Percentiles rank a stretch among this genome's conserved stretches.
These are phyloP conservation scores for Cerrena zonata DNA, from an alignment of 1,284 basidiomycete species.

Conservation along the genomic window DNA sequence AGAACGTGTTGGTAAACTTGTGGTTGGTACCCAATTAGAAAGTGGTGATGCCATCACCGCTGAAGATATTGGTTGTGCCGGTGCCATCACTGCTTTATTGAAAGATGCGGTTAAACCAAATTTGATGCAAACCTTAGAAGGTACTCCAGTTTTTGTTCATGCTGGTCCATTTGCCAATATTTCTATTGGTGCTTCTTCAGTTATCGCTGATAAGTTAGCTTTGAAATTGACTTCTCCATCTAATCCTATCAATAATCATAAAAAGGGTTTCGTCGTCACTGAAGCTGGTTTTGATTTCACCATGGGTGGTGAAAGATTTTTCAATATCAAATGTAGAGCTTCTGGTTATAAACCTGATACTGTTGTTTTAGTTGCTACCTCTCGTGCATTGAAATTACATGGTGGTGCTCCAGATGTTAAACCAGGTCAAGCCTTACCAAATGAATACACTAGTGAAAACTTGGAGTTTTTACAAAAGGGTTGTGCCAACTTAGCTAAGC, in stretches of 20 bases:
- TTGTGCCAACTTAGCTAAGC: slow-evolving; percentile 88
- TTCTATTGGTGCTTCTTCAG: slow-evolving; percentile 97
- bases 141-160: slow-evolving; percentile 97
- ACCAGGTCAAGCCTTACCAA: slow-evolving; percentile 89
- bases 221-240: slow-evolving; percentile 95
- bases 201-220: slow-evolving; percentile 92
- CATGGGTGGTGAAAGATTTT: slow-evolving; percentile 99
- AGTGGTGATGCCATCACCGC: slow-evolving; percentile 89
- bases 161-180: slow-evolving; percentile 99
- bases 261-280: slow-evolving; percentile 92
- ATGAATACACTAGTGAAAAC: slow-evolving; percentile 93
- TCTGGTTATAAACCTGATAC: slow-evolving; percentile 92
- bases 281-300: slow-evolving; percentile 99
- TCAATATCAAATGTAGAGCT: slow-evolving; percentile 97
- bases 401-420: slow-evolving; percentile 96
- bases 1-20: slow-evolving; percentile 87
- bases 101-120: slow-evolving; percentile 99
- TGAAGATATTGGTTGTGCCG: slow-evolving; percentile 93
- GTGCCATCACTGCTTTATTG: slow-evolving; percentile 94
- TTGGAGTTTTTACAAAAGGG: slow-evolving; percentile 89
- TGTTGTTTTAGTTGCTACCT: slow-evolving; percentile 92
- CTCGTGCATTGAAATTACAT: slow-evolving; percentile 98
- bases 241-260: slow-evolving; percentile 83
- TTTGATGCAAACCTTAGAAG: slow-evolving; percentile 96
- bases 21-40: slow-evolving; percentile 91